These are phyloP conservation scores for Arctostaphylos glauca DNA, from an alignment of 148 eudicot species.

Conservation along the genomic window DNA sequence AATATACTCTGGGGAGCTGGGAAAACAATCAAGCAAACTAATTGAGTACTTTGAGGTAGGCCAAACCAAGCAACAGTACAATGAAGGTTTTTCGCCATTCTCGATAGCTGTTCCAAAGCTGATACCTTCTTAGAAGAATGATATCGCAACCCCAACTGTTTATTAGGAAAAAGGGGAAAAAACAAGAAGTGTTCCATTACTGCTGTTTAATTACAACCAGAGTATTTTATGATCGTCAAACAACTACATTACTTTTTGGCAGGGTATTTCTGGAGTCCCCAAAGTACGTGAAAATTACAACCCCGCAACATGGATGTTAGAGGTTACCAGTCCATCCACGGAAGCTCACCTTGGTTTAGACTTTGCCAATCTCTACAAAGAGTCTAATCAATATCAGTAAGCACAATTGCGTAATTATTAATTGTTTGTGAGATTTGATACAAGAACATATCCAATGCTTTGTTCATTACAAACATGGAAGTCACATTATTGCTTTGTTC, in stretches of 20 bases:
- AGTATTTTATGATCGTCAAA: not conserved
- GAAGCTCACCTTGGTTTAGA: conserved; percentile 37
- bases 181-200: not conserved
- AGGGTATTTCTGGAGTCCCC: conserved; percentile 41
- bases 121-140: not conserved
- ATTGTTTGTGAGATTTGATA: not conserved
- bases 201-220: not conserved
- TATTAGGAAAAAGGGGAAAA: not conserved
- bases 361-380: conserved; percentile 33
- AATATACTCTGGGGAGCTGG: conserved; percentile 42
- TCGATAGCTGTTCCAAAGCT: not conserved
- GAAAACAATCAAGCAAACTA: conserved; percentile 31
- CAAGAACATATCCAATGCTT: not conserved
- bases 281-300: conserved; percentile 46
- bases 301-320: conserved; percentile 67
- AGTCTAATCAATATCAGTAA: conserved; percentile 33
- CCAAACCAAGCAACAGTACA: not conserved
- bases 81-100: not conserved
- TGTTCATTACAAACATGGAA: not conserved
- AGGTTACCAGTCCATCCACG: conserved; percentile 28
- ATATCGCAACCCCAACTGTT: not conserved
- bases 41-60: conserved; percentile 46
- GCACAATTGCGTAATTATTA: not conserved
- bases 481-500: not conserved
- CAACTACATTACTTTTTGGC: not conserved